Percentiles rank a stretch among this genome's conserved stretches.
These are phyloP conservation scores for Neonectria hederae DNA, from an alignment of 2,329 filamentous ascomycete species.

Conservation along the genomic window DNA sequence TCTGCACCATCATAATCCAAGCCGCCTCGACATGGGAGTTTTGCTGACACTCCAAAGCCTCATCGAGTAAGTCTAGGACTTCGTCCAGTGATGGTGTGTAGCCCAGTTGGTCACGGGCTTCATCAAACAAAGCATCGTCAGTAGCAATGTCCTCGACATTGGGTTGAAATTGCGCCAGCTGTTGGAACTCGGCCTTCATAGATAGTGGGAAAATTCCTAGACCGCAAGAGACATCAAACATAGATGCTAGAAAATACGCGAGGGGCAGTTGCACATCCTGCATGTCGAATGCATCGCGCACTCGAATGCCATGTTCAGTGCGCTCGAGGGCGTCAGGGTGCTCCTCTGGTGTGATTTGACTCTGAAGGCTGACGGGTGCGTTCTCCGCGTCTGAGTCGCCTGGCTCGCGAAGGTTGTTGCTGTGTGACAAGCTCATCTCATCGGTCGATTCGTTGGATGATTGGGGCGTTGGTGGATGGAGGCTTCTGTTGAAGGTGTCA, in stretches of 20 bases:
- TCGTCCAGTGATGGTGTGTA: background rate
- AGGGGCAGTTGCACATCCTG: background rate
- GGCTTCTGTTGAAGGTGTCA: too few species aligned
- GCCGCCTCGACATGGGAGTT: conserved; percentile 1
- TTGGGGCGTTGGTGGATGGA: background rate
- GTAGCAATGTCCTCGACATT: background rate
- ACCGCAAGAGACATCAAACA: conserved; percentile 9
- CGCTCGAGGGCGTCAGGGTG: background rate
- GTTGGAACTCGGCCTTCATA: background rate
- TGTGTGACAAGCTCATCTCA: background rate
- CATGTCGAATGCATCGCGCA: background rate
- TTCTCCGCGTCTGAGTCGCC: background rate
- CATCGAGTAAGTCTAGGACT: background rate
- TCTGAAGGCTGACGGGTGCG: too few species aligned
- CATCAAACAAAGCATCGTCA: background rate
- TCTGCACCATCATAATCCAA: conserved; percentile 10
- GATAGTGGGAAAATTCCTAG: background rate
- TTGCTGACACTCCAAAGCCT: conserved; percentile 11
- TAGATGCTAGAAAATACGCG: background rate
- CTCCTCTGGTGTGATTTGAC: background rate
- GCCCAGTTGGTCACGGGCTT: background rate
- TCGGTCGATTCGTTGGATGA: background rate
- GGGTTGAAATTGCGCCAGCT: background rate
- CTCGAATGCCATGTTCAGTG: background rate
- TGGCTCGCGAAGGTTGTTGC: background rate